Evolutionary conservation across 2,329 filamentous ascomycete species (phyloP), one percentile per base, ranked within the genome.

Genomic region (Tolypocladium endophyticum): DNA sequence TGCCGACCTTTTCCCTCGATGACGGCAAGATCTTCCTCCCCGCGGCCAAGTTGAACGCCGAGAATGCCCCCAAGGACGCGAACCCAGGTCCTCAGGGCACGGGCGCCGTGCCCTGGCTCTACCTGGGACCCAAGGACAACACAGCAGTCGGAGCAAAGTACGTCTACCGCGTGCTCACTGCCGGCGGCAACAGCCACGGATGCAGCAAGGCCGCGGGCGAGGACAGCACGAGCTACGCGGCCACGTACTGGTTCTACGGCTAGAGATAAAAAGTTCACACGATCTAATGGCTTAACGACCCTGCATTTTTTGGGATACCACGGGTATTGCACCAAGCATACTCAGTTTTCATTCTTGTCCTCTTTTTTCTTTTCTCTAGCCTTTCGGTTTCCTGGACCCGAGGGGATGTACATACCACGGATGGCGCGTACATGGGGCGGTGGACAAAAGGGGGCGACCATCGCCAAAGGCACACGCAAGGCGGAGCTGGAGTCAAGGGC

Each of bases 1-100:
- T 75, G 0, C 87, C 88, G 1, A 83, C 78, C 16, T 90, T 90
- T 69, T 77, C 82, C 61, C 75, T 89, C 43, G 68, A 72, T 57
- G 69, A 66, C 8, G 68, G 71, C 45, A 66, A 69, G 41, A 67
- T 72, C 36, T 71, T 75, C 65, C 70, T 76, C 67, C 71, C 79
- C 64, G 76, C 68, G 59, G 79, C 78, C 69, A 84, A 85, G 72
- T 63, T 76, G 47, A 77, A 73, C 38, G 70, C 67, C 41, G 76
- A 83, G 47, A 67, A 76, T 39, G 85, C 87, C 0, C 87, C 87
- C 1, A 59, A 68, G 4, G 64, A 61, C 4, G 77, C 82, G 1
- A 75, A 80, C 65, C 63, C 64, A 56, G 82, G 82, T 9, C 71
- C 77, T 11, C 70, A 78, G 18, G 70, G 66, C 60, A 81, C 80